Evolutionary conservation across 768 basidiomycete species (phyloP).

Genomic region (Mycena epipterygia): DNA sequence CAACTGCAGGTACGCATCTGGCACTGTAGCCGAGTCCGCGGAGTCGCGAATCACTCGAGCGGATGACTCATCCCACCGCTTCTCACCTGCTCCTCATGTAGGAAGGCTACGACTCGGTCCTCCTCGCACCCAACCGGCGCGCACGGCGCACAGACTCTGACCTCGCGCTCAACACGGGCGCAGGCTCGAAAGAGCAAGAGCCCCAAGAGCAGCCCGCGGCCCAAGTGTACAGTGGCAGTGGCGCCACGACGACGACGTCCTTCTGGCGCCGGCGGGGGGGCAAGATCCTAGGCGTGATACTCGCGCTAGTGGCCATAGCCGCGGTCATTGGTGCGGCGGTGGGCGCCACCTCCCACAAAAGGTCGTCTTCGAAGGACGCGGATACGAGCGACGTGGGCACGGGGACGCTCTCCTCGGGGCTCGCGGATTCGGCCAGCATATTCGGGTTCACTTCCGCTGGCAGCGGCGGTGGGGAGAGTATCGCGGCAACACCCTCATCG

Average conservation of each 20-base stretch:
- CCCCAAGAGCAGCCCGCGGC: neutral
- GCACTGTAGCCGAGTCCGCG: too few relatives aligned
- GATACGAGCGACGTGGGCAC: neutral
- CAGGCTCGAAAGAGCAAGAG: neutral
- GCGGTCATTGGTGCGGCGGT: constrained; percentile 26
- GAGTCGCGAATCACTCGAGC: neutral
- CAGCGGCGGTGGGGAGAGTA: neutral
- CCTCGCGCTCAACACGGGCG: neutral
- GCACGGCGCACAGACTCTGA: constrained; percentile 12
- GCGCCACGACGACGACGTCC: neutral
- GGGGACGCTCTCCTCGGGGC: neutral
- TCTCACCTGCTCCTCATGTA: neutral
- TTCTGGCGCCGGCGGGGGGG: constrained; percentile 9
- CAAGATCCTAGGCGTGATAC: neutral
- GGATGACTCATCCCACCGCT: neutral
- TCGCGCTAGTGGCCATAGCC: constrained; percentile 20
- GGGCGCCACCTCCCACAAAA: neutral
- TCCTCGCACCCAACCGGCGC: constrained; percentile 26
- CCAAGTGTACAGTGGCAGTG: too few relatives aligned
- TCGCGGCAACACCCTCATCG: neutral
- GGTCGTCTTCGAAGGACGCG: neutral
- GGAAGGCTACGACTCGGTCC: constrained; percentile 33
- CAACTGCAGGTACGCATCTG: constrained; percentile 26
- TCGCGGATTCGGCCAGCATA: neutral
- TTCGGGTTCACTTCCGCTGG: neutral